Conservation (phyloP, 768 basidiomycete species). For the Gautieria morchelliformis region DNA sequence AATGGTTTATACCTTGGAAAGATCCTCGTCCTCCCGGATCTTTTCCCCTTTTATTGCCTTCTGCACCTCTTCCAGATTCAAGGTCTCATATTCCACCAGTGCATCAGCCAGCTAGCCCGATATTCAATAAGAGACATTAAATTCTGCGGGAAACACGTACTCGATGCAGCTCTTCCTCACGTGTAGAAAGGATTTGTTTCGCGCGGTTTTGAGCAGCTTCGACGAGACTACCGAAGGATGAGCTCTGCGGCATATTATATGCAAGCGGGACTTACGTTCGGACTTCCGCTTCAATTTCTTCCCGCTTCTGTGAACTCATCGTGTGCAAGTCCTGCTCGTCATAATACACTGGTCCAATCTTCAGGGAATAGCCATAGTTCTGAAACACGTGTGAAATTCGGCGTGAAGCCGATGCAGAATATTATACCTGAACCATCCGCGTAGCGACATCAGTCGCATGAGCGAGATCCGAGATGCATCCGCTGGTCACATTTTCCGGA, state of each 20-base stretch:
- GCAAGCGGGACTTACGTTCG: slow-evolving; percentile 44
- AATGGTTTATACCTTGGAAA: slow-evolving; percentile 42
- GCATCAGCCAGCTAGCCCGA: slow-evolving; percentile 70
- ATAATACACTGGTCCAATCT: slow-evolving; percentile 77
- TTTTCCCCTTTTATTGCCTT: slow-evolving; percentile 78
- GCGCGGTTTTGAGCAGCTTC: slow-evolving; percentile 63
- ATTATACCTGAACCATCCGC: slow-evolving; percentile 75
- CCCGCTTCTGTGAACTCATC: slow-evolving; percentile 66
- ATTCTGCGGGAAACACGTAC: slow-evolving; percentile 28
- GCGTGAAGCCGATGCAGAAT: slow-evolving; percentile 1
- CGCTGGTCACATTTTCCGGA: slow-evolving; percentile 78
- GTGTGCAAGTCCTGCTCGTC: slow-evolving; percentile 54
- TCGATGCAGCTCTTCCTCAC: slow-evolving; percentile 66
- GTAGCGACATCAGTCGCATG: slow-evolving; percentile 73
- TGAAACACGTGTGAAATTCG: slow-evolving; percentile 18
- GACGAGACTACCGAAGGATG: slow-evolving; percentile 38
- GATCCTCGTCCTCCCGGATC: slow-evolving; percentile 61
- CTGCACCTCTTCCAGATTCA: slow-evolving; percentile 77
- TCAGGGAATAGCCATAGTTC: slow-evolving; percentile 71
- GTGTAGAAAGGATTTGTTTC: slow-evolving; percentile 49
- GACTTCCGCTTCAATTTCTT: slow-evolving; percentile 85
- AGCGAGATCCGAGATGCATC: slow-evolving; percentile 81
- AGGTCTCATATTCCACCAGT: slow-evolving; percentile 90
- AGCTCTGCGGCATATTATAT: background rate
- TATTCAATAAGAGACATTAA: slow-evolving; percentile 9